Conservation (phyloP, 2,329 filamentous ascomycete genomes). For the Penicillium sp. region DNA sequence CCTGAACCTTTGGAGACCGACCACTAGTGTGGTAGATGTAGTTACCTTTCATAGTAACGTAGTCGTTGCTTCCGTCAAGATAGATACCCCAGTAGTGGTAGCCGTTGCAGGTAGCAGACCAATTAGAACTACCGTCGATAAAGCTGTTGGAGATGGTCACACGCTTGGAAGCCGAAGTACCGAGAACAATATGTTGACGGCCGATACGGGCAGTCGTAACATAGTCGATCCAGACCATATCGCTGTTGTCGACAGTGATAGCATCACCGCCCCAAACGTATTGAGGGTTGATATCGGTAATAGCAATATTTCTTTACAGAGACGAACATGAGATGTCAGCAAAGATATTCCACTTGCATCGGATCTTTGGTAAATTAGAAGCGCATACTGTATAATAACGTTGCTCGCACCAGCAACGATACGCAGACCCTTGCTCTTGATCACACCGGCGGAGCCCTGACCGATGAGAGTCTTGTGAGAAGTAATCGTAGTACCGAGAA, state of each 20-base stretch:
- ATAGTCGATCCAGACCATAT: conserved; percentile 45
- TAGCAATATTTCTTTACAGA: conserved; percentile 41
- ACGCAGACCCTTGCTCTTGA: conserved; percentile 52
- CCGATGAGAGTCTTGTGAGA: conserved; percentile 55
- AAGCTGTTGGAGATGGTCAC: conserved; percentile 56
- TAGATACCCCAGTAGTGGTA: conserved; percentile 54
- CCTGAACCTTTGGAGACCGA: conserved; percentile 51
- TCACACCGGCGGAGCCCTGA: conserved; percentile 47
- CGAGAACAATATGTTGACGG: conserved; percentile 24
- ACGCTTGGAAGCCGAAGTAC: conserved; percentile 27
- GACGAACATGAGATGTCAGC: too few relatives aligned
- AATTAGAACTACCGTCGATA: conserved; percentile 50
- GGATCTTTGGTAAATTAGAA: too few relatives aligned
- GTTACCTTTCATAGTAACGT: conserved; percentile 54
- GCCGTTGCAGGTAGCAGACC: conserved; percentile 52
- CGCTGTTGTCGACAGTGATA: conserved; percentile 45
- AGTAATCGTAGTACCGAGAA: conserved; percentile 31
- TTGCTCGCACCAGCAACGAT: conserved; percentile 43
- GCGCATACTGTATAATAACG: conserved; percentile 48
- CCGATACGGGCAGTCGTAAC: conserved; percentile 37
- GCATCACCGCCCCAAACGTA: conserved; percentile 56
- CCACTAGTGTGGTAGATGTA: conserved; percentile 55
- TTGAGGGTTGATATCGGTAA: conserved; percentile 49
- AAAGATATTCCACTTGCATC: too few relatives aligned
- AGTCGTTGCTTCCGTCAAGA: conserved; percentile 47